phyloP scores from a whole-genome alignment of 257 asterid species.

The Solanum peruvianum region DNA sequence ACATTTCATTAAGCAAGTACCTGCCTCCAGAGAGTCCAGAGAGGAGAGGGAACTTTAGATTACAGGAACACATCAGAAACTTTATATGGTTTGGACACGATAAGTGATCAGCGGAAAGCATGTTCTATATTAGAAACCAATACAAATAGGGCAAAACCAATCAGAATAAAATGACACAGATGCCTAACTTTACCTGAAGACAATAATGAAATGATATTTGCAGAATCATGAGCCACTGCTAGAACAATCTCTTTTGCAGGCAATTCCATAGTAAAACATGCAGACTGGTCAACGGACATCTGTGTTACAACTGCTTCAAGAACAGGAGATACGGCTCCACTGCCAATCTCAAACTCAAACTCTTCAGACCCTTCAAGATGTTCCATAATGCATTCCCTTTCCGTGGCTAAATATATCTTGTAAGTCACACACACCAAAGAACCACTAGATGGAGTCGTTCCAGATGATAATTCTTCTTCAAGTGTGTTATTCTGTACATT shows the following conservation, averaged over 20 bases:
- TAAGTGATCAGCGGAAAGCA: background rate
- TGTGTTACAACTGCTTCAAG: conserved; percentile 63
- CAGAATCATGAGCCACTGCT: conserved; percentile 56
- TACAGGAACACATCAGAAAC: background rate
- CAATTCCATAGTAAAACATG: conserved; percentile 46
- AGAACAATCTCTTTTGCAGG: conserved; percentile 56
- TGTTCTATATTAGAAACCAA: background rate
- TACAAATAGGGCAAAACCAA: background rate
- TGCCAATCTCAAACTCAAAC: conserved; percentile 89
- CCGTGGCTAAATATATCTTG: conserved; percentile 38
- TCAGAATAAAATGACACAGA: background rate
- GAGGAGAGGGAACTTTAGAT: background rate
- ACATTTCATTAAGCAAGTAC: conserved; percentile 59
- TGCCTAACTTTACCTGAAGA: conserved; percentile 42
- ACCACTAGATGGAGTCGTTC: conserved; percentile 52
- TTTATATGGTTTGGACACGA: background rate
- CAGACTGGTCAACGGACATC: conserved; percentile 70
- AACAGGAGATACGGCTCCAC: conserved; percentile 53
- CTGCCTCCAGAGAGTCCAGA: conserved; percentile 15
- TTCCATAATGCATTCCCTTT: conserved; percentile 40
- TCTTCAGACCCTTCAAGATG: conserved; percentile 72
- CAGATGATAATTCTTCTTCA: conserved; percentile 22
- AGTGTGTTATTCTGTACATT: background rate
- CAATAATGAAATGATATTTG: conserved; percentile 27
- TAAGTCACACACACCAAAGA: conserved; percentile 57